These are phyloP conservation scores for Pythium guiyangense DNA, from an alignment of 352 stramenopile species.

Conservation along the genomic window DNA sequence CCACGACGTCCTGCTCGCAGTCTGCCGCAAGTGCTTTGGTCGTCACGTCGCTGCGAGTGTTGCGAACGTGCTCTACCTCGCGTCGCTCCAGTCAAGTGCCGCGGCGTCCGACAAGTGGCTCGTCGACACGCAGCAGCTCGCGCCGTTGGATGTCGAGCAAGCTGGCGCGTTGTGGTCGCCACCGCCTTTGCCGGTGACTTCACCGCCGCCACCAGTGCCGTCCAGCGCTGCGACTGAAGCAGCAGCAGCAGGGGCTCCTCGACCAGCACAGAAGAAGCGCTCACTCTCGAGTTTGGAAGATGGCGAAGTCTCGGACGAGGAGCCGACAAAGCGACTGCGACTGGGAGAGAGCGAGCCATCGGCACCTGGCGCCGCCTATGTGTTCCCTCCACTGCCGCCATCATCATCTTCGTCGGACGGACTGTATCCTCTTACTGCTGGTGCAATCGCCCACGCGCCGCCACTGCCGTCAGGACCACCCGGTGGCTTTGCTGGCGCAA, in stretches of 20 bases:
- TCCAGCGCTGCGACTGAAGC: neutral
- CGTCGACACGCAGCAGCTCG: slow-evolving; percentile 49
- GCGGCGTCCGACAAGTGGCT: slow-evolving; percentile 48
- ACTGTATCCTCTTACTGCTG: neutral
- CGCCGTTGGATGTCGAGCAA: slow-evolving; percentile 28
- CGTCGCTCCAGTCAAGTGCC: slow-evolving; percentile 42
- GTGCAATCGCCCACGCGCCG: neutral
- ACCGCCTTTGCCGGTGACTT: neutral
- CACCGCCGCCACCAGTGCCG: no score
- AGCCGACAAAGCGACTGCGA: slow-evolving; percentile 8
- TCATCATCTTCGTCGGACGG: neutral
- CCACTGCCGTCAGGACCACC: neutral
- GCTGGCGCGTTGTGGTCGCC: slow-evolving; percentile 29
- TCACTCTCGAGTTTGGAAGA: slow-evolving; percentile 34
- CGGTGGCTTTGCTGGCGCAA: neutral
- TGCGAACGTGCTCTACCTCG: slow-evolving; percentile 70
- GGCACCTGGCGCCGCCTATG: neutral
- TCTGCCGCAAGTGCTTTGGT: slow-evolving; percentile 54
- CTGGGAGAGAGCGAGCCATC: neutral
- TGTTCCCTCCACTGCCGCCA: neutral
- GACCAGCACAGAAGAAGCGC: slow-evolving; percentile 4
- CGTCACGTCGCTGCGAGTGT: slow-evolving; percentile 36
- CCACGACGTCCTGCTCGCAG: slow-evolving; percentile 51
- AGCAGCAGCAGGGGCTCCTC: no score
- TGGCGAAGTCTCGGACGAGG: slow-evolving; percentile 39